Base-by-base conservation (phyloP, 129 eudicot species). In the Kitagawia praeruptora region DNA sequence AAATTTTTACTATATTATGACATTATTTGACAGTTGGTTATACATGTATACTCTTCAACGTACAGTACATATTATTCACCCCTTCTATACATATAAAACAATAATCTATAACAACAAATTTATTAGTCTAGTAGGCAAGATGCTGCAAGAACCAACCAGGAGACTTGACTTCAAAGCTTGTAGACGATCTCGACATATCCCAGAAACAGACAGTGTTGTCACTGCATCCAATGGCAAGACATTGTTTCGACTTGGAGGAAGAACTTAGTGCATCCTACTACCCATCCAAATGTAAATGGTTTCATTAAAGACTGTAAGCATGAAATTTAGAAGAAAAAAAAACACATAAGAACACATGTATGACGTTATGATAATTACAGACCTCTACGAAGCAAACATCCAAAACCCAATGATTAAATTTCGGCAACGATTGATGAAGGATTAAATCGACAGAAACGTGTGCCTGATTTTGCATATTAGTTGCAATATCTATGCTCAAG, bases 351-450 rank as follows among this genome's bases (percentile, higher is more conserved):
- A 27, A n/a, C 41, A 27, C 51, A 45, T 14, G 31, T 42, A 9
- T 38, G 18, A 0, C 21, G 37, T 23, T 3, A 72, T 41, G 3
- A 72, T 41, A 40, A 45, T 6, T 46, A 74, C 61, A 25, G 8
- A 95, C 97, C 97, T 90, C 80, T 34, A 95, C 56, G 83, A 95
- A 92, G 83, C 89, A 85, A 82, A 84, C 92, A 86, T 95, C 98
- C 81, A 95, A 74, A 81, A 95, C 85, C 97, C 98, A 95, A 79
- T 95, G 97, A 71, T 81, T 77, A 31, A 95, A 87, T 75, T 82
- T 89, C 15, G 98, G 97, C 79, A 91, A 81, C 5, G 87, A 82
- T 64, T 83, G 89, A 51, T 80, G 39, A 41, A 89, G 83, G 61
- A 77, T 76, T 53, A 89, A 76, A 41, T 82, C 75, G 5, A 84